Base-by-base conservation (phyloP, 805 yeast genomes). In the Monosporozyma servazzii region DNA sequence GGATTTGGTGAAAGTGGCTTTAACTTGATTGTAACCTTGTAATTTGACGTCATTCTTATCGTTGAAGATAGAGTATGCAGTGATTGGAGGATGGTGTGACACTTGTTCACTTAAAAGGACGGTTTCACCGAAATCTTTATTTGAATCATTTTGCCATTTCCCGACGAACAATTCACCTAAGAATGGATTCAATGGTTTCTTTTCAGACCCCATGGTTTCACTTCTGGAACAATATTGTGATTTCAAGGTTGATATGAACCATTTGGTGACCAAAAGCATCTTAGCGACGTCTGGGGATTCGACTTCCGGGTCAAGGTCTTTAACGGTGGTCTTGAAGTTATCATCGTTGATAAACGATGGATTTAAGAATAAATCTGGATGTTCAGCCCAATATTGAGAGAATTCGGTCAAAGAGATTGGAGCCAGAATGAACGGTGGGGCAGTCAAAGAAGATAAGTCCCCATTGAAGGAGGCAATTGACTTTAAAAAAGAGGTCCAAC, bases 131-230 rank as follows among this genome's bases (percentile, higher is more conserved):
- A 79, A 68, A 50, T 71, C 73, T 10, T 72, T 68, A 43, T 76
- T 78, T 27, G 79, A 65, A 47, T 65, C 63, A 57, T 81, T 88
- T 3, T 70, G 71, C 96, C 97, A 89, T 62, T 84, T 82, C 47
- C 96, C 98, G 39, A 88, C 86, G 62, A 90, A 93, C 48, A 89
- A 75, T 72, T 93, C 99, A 52, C 99, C 99, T 57, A 93, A 73
- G 63, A 93, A 91, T 45, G 99, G 99, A 67, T 93, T 93, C 67
- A 93, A 74, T 8, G 99, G 98, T 71, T 93, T 93, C 78, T 93
- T 93, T 71, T 93, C 99, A 42, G 88, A 77, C n/a, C 98, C 98
- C 78, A 86, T 78, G 50, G 82, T 77, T 72, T 91, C 97, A 67
- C 81, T 87, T 66, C 99, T 80, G 21, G 95, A 85, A 66, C 96